phyloP scores from a whole-genome alignment of 352 stramenopile species.

The Globisporangium spiculum region DNA sequence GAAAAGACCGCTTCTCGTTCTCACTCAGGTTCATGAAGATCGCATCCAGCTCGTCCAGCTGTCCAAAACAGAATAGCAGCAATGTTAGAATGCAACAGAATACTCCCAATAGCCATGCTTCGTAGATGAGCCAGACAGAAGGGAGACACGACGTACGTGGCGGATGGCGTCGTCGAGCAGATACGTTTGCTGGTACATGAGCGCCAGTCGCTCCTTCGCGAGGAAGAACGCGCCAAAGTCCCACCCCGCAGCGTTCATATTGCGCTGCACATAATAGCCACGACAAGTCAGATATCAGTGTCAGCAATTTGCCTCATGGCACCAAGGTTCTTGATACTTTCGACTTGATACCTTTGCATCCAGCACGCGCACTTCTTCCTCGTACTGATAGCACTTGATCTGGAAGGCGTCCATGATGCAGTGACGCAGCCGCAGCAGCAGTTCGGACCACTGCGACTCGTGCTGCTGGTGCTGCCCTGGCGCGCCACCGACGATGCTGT shows the following conservation, averaged over 20 bases:
- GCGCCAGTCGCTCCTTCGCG: slow-evolving; percentile 70
- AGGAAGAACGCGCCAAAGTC: slow-evolving; percentile 80
- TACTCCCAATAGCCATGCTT: not conserved
- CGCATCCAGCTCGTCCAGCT: slow-evolving; percentile 81
- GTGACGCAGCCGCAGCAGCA: slow-evolving; percentile 57
- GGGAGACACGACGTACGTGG: slow-evolving; percentile 43
- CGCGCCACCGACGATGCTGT: slow-evolving; percentile 50
- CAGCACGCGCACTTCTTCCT: slow-evolving; percentile 62
- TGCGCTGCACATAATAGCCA: slow-evolving; percentile 24
- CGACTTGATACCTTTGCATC: slow-evolving; percentile 45
- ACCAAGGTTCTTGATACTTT: not conserved
- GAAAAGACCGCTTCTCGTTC: slow-evolving; percentile 26
- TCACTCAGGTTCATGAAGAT: slow-evolving; percentile 56
- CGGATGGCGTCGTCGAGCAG: slow-evolving; percentile 78
- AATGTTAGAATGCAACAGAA: not conserved
- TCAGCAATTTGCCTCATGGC: not conserved
- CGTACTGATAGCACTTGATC: slow-evolving; percentile 74
- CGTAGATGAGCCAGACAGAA: not conserved
- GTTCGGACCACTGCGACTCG: slow-evolving; percentile 76
- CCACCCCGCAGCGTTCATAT: slow-evolving; percentile 40
- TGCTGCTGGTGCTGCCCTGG: slow-evolving; percentile 66
- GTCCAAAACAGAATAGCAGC: not conserved
- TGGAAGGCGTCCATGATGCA: slow-evolving; percentile 87
- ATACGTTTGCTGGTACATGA: slow-evolving; percentile 86
- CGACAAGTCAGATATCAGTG: not conserved